These are phyloP conservation scores for Xylariaceae sp. DNA, from an alignment of 2,329 filamentous ascomycete genomes.

Conservation along the genomic window DNA sequence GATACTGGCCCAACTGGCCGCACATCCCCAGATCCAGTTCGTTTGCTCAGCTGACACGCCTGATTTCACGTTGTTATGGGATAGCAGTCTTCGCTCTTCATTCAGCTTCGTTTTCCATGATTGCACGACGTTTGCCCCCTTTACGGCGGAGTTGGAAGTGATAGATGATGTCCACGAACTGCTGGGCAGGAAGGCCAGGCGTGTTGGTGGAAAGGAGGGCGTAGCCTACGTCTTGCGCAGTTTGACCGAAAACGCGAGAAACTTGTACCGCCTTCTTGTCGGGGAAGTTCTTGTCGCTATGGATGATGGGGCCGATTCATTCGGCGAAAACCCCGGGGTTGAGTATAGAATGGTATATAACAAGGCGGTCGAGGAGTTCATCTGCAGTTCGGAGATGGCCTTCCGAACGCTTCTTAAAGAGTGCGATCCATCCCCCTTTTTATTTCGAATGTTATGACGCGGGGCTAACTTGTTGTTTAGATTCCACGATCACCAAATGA, in stretches of 20 bases:
- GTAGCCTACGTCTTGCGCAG: slow-evolving; percentile 86
- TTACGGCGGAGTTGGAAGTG: slow-evolving; percentile 68
- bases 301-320: slow-evolving; percentile 52
- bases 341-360: slow-evolving; percentile 91
- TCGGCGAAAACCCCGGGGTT: slow-evolving; percentile 60
- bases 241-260: slow-evolving; percentile 86
- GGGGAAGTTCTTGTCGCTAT: slow-evolving; percentile 73
- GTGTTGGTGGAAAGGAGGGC: slow-evolving; percentile 83
- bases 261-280: slow-evolving; percentile 77
- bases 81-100: slow-evolving; percentile 73
- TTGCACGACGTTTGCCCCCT: slow-evolving; percentile 80
- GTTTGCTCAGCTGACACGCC: slow-evolving; percentile 82
- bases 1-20: slow-evolving; percentile 69
- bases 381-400: slow-evolving; percentile 93
- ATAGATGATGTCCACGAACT: slow-evolving; percentile 89
- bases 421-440: slow-evolving; percentile 40
- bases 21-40: slow-evolving; percentile 66
- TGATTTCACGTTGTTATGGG: slow-evolving; percentile 84
- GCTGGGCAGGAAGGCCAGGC: slow-evolving; percentile 71
- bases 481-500: slow-evolving; percentile 97
- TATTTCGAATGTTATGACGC: slow-evolving; percentile 21
- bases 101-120: slow-evolving; percentile 92
- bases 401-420: slow-evolving; percentile 93
- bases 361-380: slow-evolving; percentile 93
- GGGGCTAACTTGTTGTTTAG: slow-evolving; percentile 35